A percentile compares a stretch with the other conserved stretches of the same genome.
Evolutionary conservation across 495 filamentous ascomycete genomes (phyloP).

Genomic region (Aspergillus incahuasiensis): DNA sequence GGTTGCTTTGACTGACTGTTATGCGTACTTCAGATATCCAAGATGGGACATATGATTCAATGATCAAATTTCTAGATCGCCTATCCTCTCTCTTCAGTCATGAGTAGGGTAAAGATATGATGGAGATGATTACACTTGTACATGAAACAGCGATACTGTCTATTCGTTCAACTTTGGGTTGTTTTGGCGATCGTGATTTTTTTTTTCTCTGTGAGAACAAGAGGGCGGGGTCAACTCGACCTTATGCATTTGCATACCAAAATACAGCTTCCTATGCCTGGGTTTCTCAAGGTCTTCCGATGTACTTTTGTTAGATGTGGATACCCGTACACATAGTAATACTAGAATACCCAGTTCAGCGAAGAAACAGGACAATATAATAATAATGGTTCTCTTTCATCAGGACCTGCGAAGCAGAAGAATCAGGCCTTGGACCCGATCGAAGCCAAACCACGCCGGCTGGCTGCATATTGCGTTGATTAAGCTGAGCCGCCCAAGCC

Average conservation of each 20-base stretch:
- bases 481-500: neutral
- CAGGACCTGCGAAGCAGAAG: neutral
- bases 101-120: neutral
- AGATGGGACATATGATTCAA: slow-evolving; percentile 67
- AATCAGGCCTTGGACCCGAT: neutral
- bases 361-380: too few relatives aligned
- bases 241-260: neutral
- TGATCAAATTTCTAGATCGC: slow-evolving; percentile 17
- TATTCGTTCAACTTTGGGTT: slow-evolving; percentile 9
- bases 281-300: neutral
- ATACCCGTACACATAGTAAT: neutral
- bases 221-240: too few relatives aligned
- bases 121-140: slow-evolving; percentile 5
- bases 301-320: neutral
- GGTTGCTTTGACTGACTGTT: slow-evolving; percentile 12
- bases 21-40: slow-evolving; percentile 48
- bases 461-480: neutral
- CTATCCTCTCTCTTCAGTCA: slow-evolving; percentile 4
- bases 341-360: too few relatives aligned
- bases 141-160: slow-evolving; percentile 11
- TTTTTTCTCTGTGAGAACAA: too few relatives aligned
- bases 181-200: slow-evolving; percentile 4
- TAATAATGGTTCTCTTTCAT: neutral
- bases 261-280: neutral
- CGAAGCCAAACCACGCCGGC: neutral